Evolutionary conservation across 192 early-diverging fungal genomes (phyloP), one percentile per base, ranked within the genome.

Genomic region (Coemansia sp.): DNA sequence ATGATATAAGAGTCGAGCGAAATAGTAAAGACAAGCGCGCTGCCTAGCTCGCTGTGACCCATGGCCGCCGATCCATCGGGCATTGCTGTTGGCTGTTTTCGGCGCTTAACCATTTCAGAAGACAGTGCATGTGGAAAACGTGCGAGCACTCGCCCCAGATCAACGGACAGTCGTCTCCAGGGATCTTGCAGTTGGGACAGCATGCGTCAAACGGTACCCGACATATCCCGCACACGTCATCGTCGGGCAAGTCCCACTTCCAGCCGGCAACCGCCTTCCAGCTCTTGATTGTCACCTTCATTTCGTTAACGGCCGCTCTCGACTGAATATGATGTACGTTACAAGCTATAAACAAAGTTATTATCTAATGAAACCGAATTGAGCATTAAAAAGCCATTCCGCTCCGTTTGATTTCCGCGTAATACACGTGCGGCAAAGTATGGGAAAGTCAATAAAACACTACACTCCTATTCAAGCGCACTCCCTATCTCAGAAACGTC

Each of bases 181-280:
- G 93, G n/a, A 88, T 76, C 53, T 88, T 93, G 85, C 94, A 96
- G 14, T 80, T 76, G 0, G 93, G 89, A 68, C 94, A 96, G 71
- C 92, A 93, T 9, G 86, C 89, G 60, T 98, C 95, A 76, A 94
- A 96, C 0, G 87, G 79, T n/a, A 73, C 85, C 12, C 92, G 88
- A 63, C 96, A 98, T 64, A 98, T 96, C 4, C 95, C 94, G 72
- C 96, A 98, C 11, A 94, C 91, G 45, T 95, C 94, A 48, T 93
- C 89, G 43, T 90, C 89, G 4, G 85, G 77, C 24, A 92, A 85
- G 61, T 93, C 87, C 94, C 95, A 98, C 38, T 77, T 84, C 95
- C 95, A 98, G n/a, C 85, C 85, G 0, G 94, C 93, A 8, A 92
- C 92, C 33, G 88, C 89, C 23, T 85, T 86, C 94, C 94, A 98